phyloP scores from a whole-genome alignment of 2,329 filamentous ascomycete genomes.

The Alternaria brassicae region DNA sequence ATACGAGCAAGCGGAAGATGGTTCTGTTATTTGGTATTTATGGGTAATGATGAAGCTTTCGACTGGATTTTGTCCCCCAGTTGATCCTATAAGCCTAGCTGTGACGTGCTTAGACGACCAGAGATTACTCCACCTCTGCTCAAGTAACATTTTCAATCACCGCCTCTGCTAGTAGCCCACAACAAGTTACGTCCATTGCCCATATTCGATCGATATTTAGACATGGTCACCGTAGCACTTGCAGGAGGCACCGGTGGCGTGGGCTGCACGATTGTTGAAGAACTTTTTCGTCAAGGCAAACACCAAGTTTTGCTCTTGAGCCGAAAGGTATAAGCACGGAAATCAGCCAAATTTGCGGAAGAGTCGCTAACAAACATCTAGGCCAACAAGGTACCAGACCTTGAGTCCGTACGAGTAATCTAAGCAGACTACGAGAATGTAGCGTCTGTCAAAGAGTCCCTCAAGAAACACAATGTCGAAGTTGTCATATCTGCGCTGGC shows the following conservation, averaged over 20 bases:
- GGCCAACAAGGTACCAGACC: not conserved
- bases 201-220: not conserved
- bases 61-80: not conserved
- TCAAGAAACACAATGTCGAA: slow-evolving; percentile 15
- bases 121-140: not conserved
- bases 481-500: slow-evolving; percentile 25
- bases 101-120: not conserved
- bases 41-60: not conserved
- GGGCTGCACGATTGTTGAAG: slow-evolving; percentile 28
- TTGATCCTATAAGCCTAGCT: not conserved
- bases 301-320: slow-evolving; percentile 26
- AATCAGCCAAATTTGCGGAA: not conserved
- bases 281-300: slow-evolving; percentile 16
- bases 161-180: not conserved
- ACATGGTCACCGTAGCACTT: slow-evolving; percentile 25
- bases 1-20: not conserved
- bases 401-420: slow-evolving; percentile 13
- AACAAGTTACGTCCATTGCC: not conserved
- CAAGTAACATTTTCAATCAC: not conserved
- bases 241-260: slow-evolving; percentile 34
- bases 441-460: slow-evolving; percentile 7
- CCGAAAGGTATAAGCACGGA: slow-evolving; percentile 14
- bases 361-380: not conserved
- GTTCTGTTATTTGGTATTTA: not conserved
- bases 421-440: slow-evolving; percentile 19